Conservation (phyloP, 768 basidiomycete species). For the Rhizopogon salebrosus region DNA sequence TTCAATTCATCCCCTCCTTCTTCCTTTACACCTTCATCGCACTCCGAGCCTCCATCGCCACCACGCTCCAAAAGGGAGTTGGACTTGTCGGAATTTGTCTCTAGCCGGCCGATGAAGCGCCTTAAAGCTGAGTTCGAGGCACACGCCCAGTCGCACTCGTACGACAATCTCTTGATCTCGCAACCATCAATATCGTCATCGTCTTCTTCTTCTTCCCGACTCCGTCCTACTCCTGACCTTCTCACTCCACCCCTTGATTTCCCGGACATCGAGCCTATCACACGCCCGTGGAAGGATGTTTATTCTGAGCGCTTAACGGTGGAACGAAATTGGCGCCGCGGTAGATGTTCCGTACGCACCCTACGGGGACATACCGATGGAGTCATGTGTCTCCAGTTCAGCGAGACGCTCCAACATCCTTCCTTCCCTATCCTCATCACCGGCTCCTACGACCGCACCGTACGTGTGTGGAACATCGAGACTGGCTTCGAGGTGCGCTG, state of each 20-base stretch:
- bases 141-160: neutral
- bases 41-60: constrained; percentile 12
- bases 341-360: constrained; percentile 78
- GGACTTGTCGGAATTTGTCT: constrained; percentile 23
- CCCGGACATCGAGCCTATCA: constrained; percentile 37
- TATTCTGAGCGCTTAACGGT: constrained; percentile 96
- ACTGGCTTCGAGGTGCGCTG: constrained; percentile 79
- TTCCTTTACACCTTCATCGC: constrained; percentile 8
- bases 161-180: neutral
- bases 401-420: constrained; percentile 76
- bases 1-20: constrained; percentile 35
- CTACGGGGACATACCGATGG: constrained; percentile 93
- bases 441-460: constrained; percentile 93
- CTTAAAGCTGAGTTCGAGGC: constrained; percentile 23
- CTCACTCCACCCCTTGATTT: constrained; percentile 18
- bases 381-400: constrained; percentile 96
- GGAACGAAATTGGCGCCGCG: constrained; percentile 96
- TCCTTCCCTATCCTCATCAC: constrained; percentile 94
- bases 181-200: constrained; percentile 13
- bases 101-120: constrained; percentile 46
- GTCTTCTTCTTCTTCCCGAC: constrained; percentile 8
- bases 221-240: constrained; percentile 1
- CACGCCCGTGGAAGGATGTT: constrained; percentile 96
- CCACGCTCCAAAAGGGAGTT: constrained; percentile 34
- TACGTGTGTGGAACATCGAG: constrained; percentile 95